These are phyloP conservation scores for Suillus variegatus DNA, from an alignment of 768 basidiomycete species.

Conservation along the genomic window DNA sequence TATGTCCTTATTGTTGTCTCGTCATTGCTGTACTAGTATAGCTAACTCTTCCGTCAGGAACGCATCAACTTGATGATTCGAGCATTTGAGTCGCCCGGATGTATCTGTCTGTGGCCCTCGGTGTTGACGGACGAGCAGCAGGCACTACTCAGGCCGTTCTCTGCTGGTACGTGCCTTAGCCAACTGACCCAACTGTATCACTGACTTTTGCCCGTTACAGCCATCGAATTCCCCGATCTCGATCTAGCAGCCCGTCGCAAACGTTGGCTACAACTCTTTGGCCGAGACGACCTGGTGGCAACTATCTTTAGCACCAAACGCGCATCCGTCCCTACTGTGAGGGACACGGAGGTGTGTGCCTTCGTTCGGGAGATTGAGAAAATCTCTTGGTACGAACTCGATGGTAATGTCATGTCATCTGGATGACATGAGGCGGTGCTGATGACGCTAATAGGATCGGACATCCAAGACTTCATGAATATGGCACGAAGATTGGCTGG, in stretches of 20 bases:
- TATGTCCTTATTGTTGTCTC: neutral
- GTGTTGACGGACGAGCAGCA: neutral
- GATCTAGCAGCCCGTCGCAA: neutral
- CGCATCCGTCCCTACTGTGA: neutral
- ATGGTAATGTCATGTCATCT: neutral
- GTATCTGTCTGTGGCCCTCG: neutral
- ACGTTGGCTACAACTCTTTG: neutral
- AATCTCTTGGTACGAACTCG: neutral
- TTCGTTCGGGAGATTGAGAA: neutral
- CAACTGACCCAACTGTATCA: neutral
- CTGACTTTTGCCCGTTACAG: neutral
- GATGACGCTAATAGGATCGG: neutral
- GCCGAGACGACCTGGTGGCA: neutral
- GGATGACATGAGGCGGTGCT: neutral
- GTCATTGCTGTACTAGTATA: neutral
- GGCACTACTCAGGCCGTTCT: neutral
- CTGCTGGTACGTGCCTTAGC: neutral
- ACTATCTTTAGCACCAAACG: neutral
- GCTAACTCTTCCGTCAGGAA: neutral
- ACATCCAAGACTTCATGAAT: neutral
- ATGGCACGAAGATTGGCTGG: neutral
- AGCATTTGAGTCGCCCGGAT: neutral
- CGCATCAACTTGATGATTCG: neutral
- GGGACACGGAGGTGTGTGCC: neutral
- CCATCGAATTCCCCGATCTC: neutral